Percentiles rank a stretch among this genome's conserved stretches.
Conservation (phyloP, 805 yeast species). For the Nakazawaea populi region DNA sequence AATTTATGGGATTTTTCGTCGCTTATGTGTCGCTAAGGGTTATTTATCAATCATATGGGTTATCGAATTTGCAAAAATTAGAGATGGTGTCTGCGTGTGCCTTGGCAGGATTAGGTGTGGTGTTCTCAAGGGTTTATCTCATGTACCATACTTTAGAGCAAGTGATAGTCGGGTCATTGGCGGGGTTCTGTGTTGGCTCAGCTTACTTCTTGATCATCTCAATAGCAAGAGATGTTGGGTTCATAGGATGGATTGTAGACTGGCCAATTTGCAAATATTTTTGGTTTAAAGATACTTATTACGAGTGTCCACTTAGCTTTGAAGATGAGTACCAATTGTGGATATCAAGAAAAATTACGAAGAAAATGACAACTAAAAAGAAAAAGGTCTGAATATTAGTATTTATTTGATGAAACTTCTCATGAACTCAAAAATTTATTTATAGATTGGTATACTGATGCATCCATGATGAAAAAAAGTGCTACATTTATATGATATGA, state of each 20-base stretch:
- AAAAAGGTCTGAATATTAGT: background rate
- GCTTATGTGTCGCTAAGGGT: conserved; percentile 44
- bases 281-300: conserved; percentile 57
- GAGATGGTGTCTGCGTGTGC: conserved; percentile 26
- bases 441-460: background rate
- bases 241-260: conserved; percentile 57
- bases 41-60: conserved; percentile 34
- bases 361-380: background rate
- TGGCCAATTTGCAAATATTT: conserved; percentile 49
- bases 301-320: conserved; percentile 39
- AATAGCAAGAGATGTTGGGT: conserved; percentile 58
- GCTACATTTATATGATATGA: too few relatives aligned
- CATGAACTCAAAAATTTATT: background rate
- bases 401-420: too few relatives aligned
- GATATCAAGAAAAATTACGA: conserved; percentile 17
- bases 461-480: background rate
- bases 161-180: conserved; percentile 61
- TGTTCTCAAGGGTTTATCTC: conserved; percentile 69
- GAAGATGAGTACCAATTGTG: conserved; percentile 38
- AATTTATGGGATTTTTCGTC: conserved; percentile 87
- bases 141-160: conserved; percentile 72
- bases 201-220: conserved; percentile 48
- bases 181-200: conserved; percentile 60
- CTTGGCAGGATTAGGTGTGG: conserved; percentile 35
- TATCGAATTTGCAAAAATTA: conserved; percentile 15